Conservation (phyloP, 768 basidiomycete species). For the Asterophora parasitica region DNA sequence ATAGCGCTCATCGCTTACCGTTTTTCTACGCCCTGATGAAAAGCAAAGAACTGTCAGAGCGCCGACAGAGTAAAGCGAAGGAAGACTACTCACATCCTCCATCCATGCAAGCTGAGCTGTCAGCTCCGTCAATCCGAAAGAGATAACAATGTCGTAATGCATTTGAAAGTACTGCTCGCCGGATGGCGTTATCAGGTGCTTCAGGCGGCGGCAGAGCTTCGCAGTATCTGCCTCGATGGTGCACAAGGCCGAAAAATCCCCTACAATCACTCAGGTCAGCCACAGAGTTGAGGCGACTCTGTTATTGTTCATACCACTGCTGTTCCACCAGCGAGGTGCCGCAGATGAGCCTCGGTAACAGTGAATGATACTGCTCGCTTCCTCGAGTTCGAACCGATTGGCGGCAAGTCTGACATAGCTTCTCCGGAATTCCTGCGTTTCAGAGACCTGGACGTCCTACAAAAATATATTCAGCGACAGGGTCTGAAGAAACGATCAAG, state of each 20-base stretch:
- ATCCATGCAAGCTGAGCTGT: constrained; percentile 48
- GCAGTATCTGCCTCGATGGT: constrained; percentile 3
- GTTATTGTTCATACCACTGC: neutral
- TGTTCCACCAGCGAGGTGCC: constrained; percentile 23
- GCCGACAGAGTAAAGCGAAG: neutral
- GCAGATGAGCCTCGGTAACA: constrained; percentile 19
- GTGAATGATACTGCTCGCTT: constrained; percentile 14
- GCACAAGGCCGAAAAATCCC: neutral
- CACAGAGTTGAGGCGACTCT: neutral
- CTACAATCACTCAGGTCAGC: constrained; percentile 1
- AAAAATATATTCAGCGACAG: neutral
- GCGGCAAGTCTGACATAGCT: constrained; percentile 10
- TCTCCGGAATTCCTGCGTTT: constrained; percentile 21
- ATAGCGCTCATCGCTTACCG: neutral
- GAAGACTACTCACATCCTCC: constrained; percentile 35
- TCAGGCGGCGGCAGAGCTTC: neutral
- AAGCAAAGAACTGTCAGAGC: neutral
- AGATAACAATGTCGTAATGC: constrained; percentile 39
- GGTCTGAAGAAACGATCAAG: too few species aligned
- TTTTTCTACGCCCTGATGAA: constrained; percentile 5
- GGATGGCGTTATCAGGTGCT: constrained; percentile 5
- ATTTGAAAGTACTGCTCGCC: constrained; percentile 24
- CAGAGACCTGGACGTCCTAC: constrained; percentile 34
- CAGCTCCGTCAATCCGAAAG: constrained; percentile 51
- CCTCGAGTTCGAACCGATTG: constrained; percentile 2